Conservation (phyloP, 352 stramenopile species). For the Phytopythium oedochilum region DNA sequence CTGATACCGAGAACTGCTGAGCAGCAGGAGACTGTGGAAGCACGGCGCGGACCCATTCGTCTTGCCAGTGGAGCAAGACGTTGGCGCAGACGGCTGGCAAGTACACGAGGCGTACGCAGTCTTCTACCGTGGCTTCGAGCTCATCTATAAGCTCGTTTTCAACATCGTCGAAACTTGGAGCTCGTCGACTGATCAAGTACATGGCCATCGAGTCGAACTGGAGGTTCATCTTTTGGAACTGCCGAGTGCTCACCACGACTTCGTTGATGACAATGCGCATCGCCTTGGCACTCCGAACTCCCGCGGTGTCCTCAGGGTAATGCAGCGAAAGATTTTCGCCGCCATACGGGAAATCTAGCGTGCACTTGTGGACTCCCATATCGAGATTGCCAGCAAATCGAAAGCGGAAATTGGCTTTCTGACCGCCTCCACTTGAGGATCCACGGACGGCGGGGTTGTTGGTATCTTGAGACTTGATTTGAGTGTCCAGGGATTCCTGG, state of each 20-base stretch:
- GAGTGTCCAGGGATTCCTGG: conserved; percentile 3
- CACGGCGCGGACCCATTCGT: conserved; percentile 2
- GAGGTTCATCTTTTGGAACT: conserved; percentile 48
- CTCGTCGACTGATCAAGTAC: conserved; percentile 2
- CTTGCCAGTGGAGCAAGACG: conserved; percentile 22
- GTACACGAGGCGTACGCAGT: conserved; percentile 22
- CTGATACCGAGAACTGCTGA: conserved; percentile 42
- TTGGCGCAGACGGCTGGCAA: conserved; percentile 18
- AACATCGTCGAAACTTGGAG: not conserved
- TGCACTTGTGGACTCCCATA: conserved; percentile 28
- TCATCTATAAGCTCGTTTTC: not conserved
- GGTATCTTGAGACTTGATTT: not conserved
- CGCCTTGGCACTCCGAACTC: conserved; percentile 15
- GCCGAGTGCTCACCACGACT: conserved; percentile 34
- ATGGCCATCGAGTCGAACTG: conserved; percentile 24
- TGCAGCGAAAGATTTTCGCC: conserved; percentile 10
- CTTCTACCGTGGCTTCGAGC: not conserved
- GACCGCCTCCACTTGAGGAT: not conserved
- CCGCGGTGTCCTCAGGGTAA: conserved; percentile 1
- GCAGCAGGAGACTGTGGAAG: not conserved
- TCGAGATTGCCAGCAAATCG: conserved; percentile 51
- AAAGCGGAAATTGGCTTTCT: conserved; percentile 22
- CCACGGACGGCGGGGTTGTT: not conserved
- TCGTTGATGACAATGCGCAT: conserved; percentile 28
- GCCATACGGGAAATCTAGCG: conserved; percentile 31